Percentiles rank a stretch among this genome's conserved stretches.
phyloP scores from a whole-genome alignment of 768 basidiomycete genomes.

The Gymnopilus dilepis region DNA sequence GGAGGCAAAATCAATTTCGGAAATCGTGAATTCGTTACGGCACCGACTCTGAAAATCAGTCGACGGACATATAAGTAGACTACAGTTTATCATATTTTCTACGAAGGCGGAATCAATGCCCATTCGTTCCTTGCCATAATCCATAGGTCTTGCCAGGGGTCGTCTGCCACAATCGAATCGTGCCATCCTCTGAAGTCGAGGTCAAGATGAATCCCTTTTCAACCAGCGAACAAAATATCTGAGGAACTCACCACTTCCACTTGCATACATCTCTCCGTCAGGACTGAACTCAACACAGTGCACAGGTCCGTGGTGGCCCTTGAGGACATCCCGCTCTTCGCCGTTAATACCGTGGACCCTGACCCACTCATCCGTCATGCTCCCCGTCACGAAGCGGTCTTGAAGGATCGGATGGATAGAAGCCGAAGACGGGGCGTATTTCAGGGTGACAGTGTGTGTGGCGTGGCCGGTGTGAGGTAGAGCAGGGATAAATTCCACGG shows the following conservation, averaged over 20 bases:
- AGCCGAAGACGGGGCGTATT: conserved; percentile 91
- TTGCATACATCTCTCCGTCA: conserved; percentile 97
- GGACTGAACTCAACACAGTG: conserved; percentile 94
- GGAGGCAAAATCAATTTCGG: conserved; percentile 12
- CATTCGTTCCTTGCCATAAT: conserved; percentile 73
- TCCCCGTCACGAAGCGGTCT: conserved; percentile 93
- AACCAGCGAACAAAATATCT: neutral
- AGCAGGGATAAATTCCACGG: conserved; percentile 89
- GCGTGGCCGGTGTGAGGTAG: conserved; percentile 60
- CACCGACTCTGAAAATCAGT: conserved; percentile 17
- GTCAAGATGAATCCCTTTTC: neutral
- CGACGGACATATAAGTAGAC: conserved; percentile 30
- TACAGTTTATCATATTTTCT: conserved; percentile 28
- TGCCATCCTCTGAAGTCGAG: conserved; percentile 73
- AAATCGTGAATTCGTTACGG: conserved; percentile 23
- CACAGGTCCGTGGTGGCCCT: conserved; percentile 97
- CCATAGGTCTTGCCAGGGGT: conserved; percentile 92
- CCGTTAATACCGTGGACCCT: conserved; percentile 91
- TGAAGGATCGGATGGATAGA: conserved; percentile 90
- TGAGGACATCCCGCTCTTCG: conserved; percentile 87
- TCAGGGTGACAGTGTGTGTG: conserved; percentile 78
- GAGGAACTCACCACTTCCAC: conserved; percentile 85
- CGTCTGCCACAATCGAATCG: conserved; percentile 98
- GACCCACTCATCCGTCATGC: conserved; percentile 93
- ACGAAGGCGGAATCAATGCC: conserved; percentile 22